Evolutionary conservation across 2,329 filamentous ascomycete genomes (phyloP).

Genomic region (Chaetomiaceae sp.): DNA sequence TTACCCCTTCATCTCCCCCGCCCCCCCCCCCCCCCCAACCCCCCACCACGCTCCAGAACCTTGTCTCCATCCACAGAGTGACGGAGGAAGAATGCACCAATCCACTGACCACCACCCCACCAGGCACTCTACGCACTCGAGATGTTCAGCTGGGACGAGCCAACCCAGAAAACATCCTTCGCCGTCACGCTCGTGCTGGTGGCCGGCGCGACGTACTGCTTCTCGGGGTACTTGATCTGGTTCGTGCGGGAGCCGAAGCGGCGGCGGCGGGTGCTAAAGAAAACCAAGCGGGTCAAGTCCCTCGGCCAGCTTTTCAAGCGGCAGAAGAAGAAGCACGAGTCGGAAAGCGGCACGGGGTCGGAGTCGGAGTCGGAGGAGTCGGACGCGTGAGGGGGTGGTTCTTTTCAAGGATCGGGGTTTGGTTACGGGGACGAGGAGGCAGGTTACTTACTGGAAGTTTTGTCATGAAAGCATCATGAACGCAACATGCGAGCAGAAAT

Average conservation of each 20-base stretch:
- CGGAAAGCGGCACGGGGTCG: not conserved
- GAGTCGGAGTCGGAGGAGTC: not conserved
- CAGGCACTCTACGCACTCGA: constrained; percentile 9
- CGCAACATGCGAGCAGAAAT: no score
- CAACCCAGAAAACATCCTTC: constrained; percentile 4
- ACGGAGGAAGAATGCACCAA: no score
- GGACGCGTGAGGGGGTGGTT: no score
- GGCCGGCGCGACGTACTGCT: not conserved
- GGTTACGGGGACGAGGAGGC: no score
- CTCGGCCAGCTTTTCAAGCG: not conserved
- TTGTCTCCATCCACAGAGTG: no score
- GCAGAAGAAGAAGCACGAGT: not conserved
- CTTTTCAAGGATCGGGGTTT: no score
- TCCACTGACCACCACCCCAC: not conserved
- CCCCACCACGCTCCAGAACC: not conserved
- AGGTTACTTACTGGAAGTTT: no score
- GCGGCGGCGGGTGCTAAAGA: not conserved
- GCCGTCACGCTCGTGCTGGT: not conserved
- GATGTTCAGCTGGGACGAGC: constrained; percentile 5
- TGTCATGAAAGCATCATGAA: no score
- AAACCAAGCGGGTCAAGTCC: not conserved
- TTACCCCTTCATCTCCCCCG: not conserved
- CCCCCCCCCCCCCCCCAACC: no score
- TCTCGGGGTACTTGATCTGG: constrained; percentile 5
- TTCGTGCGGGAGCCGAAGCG: not conserved